Evolutionary conservation across 164 flowering plant genomes (phyloP).

Genomic region (Aristolochia fimbriata): DNA sequence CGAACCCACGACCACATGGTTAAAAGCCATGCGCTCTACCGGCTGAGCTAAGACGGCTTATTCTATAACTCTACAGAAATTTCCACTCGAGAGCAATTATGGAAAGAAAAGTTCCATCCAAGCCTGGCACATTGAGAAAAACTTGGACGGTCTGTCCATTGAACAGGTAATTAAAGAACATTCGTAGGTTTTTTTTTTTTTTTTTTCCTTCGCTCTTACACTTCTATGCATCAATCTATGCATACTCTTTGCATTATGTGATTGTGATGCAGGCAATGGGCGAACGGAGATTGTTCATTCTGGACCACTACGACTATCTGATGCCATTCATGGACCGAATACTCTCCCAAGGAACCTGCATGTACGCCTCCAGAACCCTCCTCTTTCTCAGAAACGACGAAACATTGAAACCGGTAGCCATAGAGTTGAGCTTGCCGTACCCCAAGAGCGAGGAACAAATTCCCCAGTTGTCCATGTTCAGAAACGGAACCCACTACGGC

Average conservation of each 20-base stretch:
- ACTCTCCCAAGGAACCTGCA: conserved; percentile 14
- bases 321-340: conserved; percentile 37
- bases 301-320: conserved; percentile 52
- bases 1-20: conserved; percentile 14
- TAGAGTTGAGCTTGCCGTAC: conserved; percentile 41
- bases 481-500: background rate
- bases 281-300: conserved; percentile 30
- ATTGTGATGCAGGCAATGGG: conserved; percentile 42
- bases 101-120: conserved; percentile 24
- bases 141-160: conserved; percentile 35
- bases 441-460: background rate
- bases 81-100: conserved; percentile 15
- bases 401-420: conserved; percentile 47
- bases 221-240: too few species aligned
- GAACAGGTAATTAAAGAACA: conserved; percentile 13
- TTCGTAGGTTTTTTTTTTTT: background rate
- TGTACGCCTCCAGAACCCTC: conserved; percentile 52
- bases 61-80: conserved; percentile 6
- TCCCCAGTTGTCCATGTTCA: too few species aligned
- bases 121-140: conserved; percentile 19
- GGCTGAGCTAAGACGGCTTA: conserved; percentile 15
- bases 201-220: background rate
- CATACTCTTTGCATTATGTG: too few species aligned
- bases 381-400: conserved; percentile 25
- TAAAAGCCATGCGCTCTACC: conserved; percentile 13